Base-by-base conservation (phyloP, 2,329 filamentous ascomycete genomes). In the Chaetoscypha palmicola region DNA sequence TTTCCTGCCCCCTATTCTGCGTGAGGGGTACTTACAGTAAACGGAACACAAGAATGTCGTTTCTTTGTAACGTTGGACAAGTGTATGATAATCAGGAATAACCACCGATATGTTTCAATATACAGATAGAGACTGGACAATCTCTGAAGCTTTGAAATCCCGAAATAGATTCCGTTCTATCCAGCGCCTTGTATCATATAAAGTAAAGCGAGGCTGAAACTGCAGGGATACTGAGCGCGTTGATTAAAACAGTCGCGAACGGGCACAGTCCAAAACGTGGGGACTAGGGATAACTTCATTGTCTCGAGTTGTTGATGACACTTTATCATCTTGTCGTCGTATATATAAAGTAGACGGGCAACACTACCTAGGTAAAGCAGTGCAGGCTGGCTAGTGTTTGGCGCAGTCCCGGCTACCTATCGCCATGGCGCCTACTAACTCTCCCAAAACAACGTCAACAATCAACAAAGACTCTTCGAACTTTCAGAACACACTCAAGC, bases 401-500 rank as follows among this genome's bases (percentile, higher is more conserved):
- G 28, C 28, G 12, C 12, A 14, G 11, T 9, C 3, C 16, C n/a
- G 9, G 16, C 32, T n/a, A 10, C 4, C 19, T 19, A 16, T 34
- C 32, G 19, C 4, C 3, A 34, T 34, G 32, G 32, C 32, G n/a
- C 19, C 17, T 10, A 34, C 9, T 17, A 19, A 24, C 16, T 17
- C 37, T 11, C 26, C 16, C n/a, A 23, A 41, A 41, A 17, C 23
- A 32, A 19, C 50, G 23, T 45, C 51, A 49, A 48, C 41, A 54
- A 53, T 40, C 41, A 57, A 50, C 32, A 46, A 45, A 17, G 16
- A 20, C 11, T 16, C n/a, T 12, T 16, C 37, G 19, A 32, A 45
- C 35, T 55, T 44, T 41, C 52, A 43, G 35, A 46, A 55, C 44
- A 69, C 70, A 20, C 61, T 73, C 41, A 63, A 65, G 47, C 67